phyloP scores from a whole-genome alignment of 2,329 filamentous ascomycete genomes.

The Arthroderma sp. region DNA sequence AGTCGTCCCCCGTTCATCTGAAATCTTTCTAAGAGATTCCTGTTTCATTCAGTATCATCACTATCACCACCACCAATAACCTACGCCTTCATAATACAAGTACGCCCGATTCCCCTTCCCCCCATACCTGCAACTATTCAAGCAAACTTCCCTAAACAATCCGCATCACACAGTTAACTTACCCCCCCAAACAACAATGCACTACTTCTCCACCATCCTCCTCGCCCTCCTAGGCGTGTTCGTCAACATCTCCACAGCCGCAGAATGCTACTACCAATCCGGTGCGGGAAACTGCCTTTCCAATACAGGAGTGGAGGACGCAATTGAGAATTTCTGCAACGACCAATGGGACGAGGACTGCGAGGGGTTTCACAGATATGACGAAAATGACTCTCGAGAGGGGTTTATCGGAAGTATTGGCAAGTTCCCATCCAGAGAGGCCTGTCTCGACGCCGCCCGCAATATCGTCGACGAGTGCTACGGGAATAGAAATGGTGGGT shows the following conservation, averaged over 20 bases:
- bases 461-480: neutral
- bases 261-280: constrained; percentile 1
- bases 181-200: neutral
- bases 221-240: constrained; percentile 1
- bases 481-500: neutral
- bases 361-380: neutral
- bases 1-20: too few species aligned
- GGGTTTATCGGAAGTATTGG: constrained; percentile 1
- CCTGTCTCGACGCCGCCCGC: neutral
- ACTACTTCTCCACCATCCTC: neutral
- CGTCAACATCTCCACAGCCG: neutral
- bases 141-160: neutral
- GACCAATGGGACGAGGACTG: neutral
- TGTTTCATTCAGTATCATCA: too few species aligned
- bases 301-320: neutral
- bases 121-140: neutral
- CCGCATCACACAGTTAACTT: neutral
- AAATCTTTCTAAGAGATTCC: too few species aligned
- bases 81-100: neutral
- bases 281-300: neutral
- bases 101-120: neutral
- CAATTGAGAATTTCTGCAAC: neutral
- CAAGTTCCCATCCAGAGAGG: neutral
- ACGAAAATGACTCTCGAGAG: neutral
- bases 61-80: neutral